Conservation (phyloP, 371 early-diverging fungal species). For the Apophysomyces elegans region DNA sequence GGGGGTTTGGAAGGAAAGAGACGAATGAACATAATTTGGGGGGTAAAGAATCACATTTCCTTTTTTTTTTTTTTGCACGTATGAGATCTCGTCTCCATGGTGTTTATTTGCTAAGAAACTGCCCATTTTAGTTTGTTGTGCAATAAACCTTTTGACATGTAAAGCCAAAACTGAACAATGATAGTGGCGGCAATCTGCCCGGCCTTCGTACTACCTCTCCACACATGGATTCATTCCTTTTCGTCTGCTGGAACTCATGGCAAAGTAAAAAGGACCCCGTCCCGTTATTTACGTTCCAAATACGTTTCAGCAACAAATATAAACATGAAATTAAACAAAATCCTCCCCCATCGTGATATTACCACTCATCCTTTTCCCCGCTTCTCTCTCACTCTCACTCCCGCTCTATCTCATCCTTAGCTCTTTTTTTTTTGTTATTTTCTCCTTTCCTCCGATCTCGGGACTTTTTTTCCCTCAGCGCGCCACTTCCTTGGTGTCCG, state of each 20-base stretch:
- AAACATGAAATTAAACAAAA: not conserved
- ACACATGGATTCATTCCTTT: conserved; percentile 10
- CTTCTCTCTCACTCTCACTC: conserved; percentile 5
- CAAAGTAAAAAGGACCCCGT: not conserved
- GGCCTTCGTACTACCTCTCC: not conserved
- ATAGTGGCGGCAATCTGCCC: not conserved
- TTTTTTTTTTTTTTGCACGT: conserved; percentile 9
- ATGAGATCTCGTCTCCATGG: not conserved
- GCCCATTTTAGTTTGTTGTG: conserved; percentile 4
- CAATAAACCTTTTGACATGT: conserved; percentile 3
- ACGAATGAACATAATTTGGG: not conserved
- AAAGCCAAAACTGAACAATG: conserved; percentile 8
- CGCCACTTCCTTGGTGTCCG: not conserved
- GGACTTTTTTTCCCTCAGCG: not conserved
- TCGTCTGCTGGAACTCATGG: conserved; percentile 5
- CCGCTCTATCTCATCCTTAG: not conserved
- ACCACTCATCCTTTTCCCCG: not conserved
- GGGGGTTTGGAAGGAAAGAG: not conserved
- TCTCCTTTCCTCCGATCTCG: not conserved
- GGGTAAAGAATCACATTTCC: not conserved
- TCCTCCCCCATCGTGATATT: not conserved
- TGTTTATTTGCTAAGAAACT: conserved; percentile 6
- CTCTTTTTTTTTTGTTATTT: not conserved
- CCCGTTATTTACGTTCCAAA: conserved; percentile 6
- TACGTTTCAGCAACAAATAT: conserved; percentile 9